phyloP scores from a whole-genome alignment of 2,329 filamentous ascomycete genomes.

The Biscogniauxia mediterranea region DNA sequence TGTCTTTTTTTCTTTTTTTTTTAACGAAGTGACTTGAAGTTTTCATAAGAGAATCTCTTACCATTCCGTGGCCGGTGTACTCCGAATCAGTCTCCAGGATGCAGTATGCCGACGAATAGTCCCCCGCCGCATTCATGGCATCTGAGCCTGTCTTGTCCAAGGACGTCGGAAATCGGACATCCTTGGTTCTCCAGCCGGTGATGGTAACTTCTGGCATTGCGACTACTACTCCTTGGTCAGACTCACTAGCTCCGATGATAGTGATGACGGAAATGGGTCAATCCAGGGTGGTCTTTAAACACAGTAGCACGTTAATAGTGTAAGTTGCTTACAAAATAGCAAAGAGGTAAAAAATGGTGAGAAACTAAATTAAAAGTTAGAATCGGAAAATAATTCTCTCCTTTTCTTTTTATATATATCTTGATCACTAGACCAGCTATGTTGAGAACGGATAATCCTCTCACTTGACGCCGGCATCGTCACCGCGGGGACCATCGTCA shows the following conservation, averaged over 20 bases:
- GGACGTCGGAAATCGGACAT: constrained; percentile 84
- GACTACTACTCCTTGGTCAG: not conserved
- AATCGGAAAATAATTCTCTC: not conserved
- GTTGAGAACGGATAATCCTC: not conserved
- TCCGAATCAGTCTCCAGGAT: constrained; percentile 78
- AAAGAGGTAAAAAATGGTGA: not conserved
- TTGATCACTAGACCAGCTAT: not conserved
- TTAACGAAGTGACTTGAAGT: not conserved
- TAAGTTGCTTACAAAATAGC: not conserved
- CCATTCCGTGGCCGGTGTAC: constrained; percentile 76
- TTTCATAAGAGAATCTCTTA: constrained; percentile 31
- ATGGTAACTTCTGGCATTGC: constrained; percentile 63
- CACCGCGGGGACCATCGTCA: not conserved
- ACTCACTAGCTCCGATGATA: not conserved
- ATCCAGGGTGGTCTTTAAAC: not conserved
- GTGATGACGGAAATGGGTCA: not conserved
- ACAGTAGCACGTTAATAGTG: too few species aligned
- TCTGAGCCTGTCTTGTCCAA: constrained; percentile 95
- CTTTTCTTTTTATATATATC: not conserved
- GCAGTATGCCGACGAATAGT: constrained; percentile 94
- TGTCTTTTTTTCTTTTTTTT: not conserved
- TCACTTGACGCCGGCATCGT: not conserved
- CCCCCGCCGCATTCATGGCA: constrained; percentile 92
- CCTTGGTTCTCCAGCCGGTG: constrained; percentile 68
- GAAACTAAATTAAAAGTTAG: not conserved